These are phyloP conservation scores for Coemansia sp. DNA, from an alignment of 192 early-diverging fungal species.

Conservation along the genomic window DNA sequence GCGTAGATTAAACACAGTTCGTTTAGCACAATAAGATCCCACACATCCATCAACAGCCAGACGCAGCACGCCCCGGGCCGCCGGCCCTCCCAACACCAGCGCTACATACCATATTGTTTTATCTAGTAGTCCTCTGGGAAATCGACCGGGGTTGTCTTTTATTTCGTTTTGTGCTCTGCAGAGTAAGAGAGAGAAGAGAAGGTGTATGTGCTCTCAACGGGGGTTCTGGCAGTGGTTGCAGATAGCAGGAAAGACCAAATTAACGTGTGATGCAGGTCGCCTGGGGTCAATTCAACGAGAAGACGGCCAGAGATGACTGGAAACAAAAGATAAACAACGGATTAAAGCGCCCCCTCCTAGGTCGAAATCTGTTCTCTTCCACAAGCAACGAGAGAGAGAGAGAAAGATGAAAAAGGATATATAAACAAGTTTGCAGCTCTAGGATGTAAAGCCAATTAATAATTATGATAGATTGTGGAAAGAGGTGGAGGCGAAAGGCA, in stretches of 20 bases:
- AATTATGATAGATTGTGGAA: conserved; percentile 5
- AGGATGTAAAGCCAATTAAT: not conserved
- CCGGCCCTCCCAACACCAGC: not conserved
- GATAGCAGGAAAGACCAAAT: too few relatives aligned
- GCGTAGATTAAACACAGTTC: not conserved
- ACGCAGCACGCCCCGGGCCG: not conserved
- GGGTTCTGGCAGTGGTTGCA: too few relatives aligned
- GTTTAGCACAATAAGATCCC: not conserved
- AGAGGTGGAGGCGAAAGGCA: not conserved
- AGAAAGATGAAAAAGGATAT: conserved; percentile 3
- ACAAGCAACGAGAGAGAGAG: not conserved
- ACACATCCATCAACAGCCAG: not conserved
- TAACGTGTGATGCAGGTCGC: too few relatives aligned
- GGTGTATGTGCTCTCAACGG: too few relatives aligned
- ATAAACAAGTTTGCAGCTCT: conserved; percentile 1
- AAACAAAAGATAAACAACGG: not conserved
- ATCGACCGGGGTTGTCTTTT: not conserved
- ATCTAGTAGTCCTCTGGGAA: not conserved
- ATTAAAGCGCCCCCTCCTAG: not conserved
- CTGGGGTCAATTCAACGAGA: too few relatives aligned
- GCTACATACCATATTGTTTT: conserved; percentile 11
- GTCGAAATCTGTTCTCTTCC: not conserved
- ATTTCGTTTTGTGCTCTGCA: not conserved
- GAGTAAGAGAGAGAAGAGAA: not conserved
- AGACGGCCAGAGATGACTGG: too few relatives aligned